phyloP scores from a whole-genome alignment of 2,329 filamentous ascomycete species.

The Ophiostoma himal-ulmi region DNA sequence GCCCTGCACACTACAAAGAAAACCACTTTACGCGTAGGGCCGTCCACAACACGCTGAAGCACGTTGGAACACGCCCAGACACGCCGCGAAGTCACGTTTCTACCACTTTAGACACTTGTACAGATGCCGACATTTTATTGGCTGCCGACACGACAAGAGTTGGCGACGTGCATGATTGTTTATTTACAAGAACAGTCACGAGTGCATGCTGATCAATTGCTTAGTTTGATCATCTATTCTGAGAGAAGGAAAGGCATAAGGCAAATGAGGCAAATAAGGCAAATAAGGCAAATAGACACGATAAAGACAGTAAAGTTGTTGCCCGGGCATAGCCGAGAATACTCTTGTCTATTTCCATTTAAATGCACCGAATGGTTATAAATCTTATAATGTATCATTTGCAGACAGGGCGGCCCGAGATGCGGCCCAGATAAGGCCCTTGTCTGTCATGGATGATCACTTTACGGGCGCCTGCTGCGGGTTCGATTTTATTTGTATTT shows the following conservation, averaged over 20 bases:
- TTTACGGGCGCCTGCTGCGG: neutral
- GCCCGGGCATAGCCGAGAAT: neutral
- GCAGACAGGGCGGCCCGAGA: neutral
- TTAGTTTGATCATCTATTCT: neutral
- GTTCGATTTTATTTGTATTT: constrained; percentile 6
- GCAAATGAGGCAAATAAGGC: neutral
- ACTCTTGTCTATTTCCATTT: no score
- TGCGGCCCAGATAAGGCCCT: neutral
- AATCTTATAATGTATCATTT: neutral
- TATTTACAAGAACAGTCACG: neutral
- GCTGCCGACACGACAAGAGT: neutral
- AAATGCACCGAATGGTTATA: neutral
- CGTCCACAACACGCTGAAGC: neutral
- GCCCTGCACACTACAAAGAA: no score
- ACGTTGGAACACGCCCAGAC: neutral
- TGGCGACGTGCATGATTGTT: neutral
- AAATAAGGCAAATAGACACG: neutral
- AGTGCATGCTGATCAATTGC: no score
- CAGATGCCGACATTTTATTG: neutral
- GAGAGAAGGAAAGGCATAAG: neutral
- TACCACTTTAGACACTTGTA: neutral
- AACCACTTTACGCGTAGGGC: constrained; percentile 5
- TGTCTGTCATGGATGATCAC: neutral
- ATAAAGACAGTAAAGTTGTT: neutral
- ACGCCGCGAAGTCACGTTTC: constrained; percentile 10